Evolutionary conservation across 495 filamentous ascomycete genomes (phyloP).

Genomic region (Penicillium waksmanii): DNA sequence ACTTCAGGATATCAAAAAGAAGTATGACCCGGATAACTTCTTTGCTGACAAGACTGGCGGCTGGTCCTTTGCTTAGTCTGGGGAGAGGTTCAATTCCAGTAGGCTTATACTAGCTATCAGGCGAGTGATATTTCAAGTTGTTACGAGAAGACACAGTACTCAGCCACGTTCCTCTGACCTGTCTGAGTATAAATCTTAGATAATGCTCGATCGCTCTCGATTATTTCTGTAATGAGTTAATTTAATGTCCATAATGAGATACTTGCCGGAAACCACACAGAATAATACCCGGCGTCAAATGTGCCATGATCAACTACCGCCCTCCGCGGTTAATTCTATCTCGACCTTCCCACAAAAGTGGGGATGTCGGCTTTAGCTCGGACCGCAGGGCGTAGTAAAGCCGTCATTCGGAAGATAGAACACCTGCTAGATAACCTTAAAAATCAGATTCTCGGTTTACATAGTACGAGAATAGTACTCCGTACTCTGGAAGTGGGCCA

Average conservation of each 20-base stretch:
- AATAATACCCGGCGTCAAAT: neutral
- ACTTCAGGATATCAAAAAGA: constrained; percentile 39
- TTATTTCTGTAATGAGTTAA: too few relatives aligned
- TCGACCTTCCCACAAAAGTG: neutral
- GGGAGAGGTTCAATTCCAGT: neutral
- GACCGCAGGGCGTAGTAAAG: neutral
- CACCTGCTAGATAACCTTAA: neutral
- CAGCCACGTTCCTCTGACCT: neutral
- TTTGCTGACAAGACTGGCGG: constrained; percentile 39
- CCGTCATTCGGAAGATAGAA: neutral
- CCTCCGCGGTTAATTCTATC: neutral
- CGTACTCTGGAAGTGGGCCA: neutral
- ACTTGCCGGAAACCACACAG: too few relatives aligned
- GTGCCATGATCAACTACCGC: neutral
- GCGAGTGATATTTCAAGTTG: neutral
- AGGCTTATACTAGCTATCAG: neutral
- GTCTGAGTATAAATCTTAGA: too few relatives aligned
- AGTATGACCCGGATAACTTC: constrained; percentile 42
- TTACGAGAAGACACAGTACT: neutral
- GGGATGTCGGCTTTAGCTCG: neutral
- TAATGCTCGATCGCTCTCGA: too few relatives aligned
- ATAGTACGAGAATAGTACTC: too few relatives aligned
- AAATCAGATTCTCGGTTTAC: neutral
- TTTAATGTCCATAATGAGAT: too few relatives aligned
- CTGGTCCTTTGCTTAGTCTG: constrained; percentile 35